Base-by-base conservation (phyloP, 768 basidiomycete species). In the Pleurotus sapidus region DNA sequence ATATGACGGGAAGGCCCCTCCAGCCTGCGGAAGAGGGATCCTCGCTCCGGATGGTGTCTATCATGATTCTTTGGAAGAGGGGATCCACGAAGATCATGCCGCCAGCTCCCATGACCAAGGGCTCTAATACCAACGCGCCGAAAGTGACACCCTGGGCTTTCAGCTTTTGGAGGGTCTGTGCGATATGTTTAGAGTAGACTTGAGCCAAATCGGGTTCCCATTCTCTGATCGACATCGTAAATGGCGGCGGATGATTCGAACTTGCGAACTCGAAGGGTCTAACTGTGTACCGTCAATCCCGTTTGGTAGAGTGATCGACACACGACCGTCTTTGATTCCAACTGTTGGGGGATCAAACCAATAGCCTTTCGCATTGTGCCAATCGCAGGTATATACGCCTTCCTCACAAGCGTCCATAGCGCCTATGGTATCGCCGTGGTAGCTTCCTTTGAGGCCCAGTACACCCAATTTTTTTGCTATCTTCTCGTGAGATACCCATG, bases 61-160 rank as follows among this genome's bases (percentile, higher is more conserved):
- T 74, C 61, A 98, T 70, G 27, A 94, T 76, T 24, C 92, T 83
- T 68, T 98, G 96, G 79, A 96, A 98, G 43, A 98, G 84, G 7
- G 96, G 96, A 67, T 98, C 96, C 23, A 98, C 93, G 65, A 98
- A 98, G 27, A 94, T 78, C 96, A 98, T 98, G 0, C 96, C 96
- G 0, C 93, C 96, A 0, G 96, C 95, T 12, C 96, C 96, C 82
- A 98, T 90, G 23, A 95, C 82, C 20, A 95, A 78, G 0, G 96
- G 96, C 67, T 98, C 96, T 25, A 98, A 74, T 5, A 98, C 86
- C 15, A 98, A 77, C 0, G 93, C 91, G 1, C 86, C 90, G 3
- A 91, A 69, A 20, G 72, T 76, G 2, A 69, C 75, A 0, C 72
- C 75, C 9, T 78, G 77, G 1, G 68, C 69, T 39, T 64, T 61